Evolutionary conservation across 345 rosid species (phyloP).

Genomic region (Euphorbia tirucalli): DNA sequence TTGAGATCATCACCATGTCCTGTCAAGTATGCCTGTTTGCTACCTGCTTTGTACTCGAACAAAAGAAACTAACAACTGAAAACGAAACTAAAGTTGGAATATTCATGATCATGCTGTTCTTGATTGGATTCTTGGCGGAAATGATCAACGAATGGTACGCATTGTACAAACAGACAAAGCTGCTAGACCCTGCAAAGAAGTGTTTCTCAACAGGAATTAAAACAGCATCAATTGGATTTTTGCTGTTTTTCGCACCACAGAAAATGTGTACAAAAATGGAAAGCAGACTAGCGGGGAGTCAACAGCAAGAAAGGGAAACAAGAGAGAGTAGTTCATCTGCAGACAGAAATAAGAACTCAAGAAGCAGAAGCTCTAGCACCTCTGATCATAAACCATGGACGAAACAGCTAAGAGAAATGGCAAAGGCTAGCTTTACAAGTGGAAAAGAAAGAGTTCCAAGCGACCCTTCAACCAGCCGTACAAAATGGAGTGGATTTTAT

Average conservation of each 20-base stretch:
- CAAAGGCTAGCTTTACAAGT: slow-evolving; percentile 69
- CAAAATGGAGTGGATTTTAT: slow-evolving; percentile 75
- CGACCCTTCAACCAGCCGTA: slow-evolving; percentile 71
- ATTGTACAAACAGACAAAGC: slow-evolving; percentile 58
- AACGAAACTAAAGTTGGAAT: slow-evolving; percentile 53
- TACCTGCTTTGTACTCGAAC: slow-evolving; percentile 45
- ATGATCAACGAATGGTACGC: slow-evolving; percentile 72
- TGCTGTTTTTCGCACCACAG: slow-evolving; percentile 49
- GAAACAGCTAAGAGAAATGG: slow-evolving; percentile 74
- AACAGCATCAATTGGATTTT: slow-evolving; percentile 59
- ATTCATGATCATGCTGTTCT: slow-evolving; percentile 63
- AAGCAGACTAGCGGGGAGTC: slow-evolving; percentile 41
- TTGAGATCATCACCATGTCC: slow-evolving; percentile 64
- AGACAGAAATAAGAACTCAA: slow-evolving; percentile 49
- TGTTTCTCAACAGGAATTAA: slow-evolving; percentile 58
- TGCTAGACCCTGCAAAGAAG: slow-evolving; percentile 46
- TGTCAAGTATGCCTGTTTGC: slow-evolving; percentile 61
- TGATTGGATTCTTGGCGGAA: slow-evolving; percentile 56
- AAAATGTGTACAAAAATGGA: slow-evolving; percentile 41
- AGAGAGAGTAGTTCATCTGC: slow-evolving; percentile 30
- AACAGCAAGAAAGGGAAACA: slow-evolving; percentile 26
- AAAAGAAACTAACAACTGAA: slow-evolving; percentile 37
- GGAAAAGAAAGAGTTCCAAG: slow-evolving; percentile 46
- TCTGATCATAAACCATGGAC: slow-evolving; percentile 57
- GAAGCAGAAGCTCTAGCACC: slow-evolving; percentile 60